A percentile compares a stretch with the other conserved stretches of the same genome.
phyloP scores from a whole-genome alignment of 495 filamentous ascomycete genomes.

The Cryomyces minteri region DNA sequence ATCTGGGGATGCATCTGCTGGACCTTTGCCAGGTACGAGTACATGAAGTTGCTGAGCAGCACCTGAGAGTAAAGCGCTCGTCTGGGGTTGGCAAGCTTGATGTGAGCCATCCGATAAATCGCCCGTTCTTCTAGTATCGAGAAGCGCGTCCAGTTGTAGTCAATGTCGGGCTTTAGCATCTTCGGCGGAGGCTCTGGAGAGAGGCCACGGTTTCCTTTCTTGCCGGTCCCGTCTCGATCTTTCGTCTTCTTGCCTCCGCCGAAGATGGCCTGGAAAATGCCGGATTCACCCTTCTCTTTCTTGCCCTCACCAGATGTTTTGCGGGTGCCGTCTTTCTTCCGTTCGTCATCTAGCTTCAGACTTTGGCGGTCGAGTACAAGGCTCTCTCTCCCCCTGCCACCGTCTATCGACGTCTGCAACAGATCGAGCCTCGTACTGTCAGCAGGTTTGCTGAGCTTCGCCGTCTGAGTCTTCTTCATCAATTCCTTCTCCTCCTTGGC shows the following conservation, averaged over 20 bases:
- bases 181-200: conserved; percentile 63
- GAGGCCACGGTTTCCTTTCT: conserved; percentile 54
- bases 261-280: conserved; percentile 79
- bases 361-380: conserved; percentile 60
- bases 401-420: conserved; percentile 63
- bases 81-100: conserved; percentile 93
- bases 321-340: conserved; percentile 52
- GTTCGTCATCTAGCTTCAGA: conserved; percentile 64
- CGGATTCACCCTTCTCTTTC: conserved; percentile 61
- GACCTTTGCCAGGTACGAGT: conserved; percentile 95
- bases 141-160: conserved; percentile 93
- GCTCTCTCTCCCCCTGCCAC: conserved; percentile 59
- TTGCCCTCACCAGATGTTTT: conserved; percentile 57
- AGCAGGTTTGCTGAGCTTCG: conserved; percentile 34
- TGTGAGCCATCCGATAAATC: conserved; percentile 96
- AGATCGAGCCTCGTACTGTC: conserved; percentile 62
- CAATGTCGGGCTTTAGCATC: conserved; percentile 62
- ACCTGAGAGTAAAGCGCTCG: conserved; percentile 89
- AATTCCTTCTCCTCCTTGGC: conserved; percentile 10
- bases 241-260: conserved; percentile 65
- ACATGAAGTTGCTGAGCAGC: conserved; percentile 98
- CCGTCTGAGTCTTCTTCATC: background rate
- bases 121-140: conserved; percentile 90
- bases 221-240: conserved; percentile 40
- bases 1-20: conserved; percentile 95